Evolutionary conservation across 2,329 filamentous ascomycete genomes (phyloP).

Genomic region (Hawksworthiomyces lignivorus): DNA sequence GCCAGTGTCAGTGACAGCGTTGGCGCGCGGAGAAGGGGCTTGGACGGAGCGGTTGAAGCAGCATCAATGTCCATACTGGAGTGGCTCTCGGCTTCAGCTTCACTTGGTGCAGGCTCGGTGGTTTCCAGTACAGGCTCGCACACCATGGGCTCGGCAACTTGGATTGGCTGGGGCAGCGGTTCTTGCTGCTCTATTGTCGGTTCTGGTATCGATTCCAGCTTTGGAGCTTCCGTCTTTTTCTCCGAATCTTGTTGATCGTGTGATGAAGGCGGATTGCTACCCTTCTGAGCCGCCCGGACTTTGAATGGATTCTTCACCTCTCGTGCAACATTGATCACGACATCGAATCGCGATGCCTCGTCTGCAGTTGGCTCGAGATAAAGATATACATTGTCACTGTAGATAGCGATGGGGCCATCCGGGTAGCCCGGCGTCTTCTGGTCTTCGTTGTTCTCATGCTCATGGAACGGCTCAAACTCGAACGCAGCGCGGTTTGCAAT

Average conservation of each 20-base stretch:
- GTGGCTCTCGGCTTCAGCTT: too few species aligned
- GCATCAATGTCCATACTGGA: background rate
- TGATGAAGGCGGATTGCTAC: too few species aligned
- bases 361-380: conserved; percentile 75
- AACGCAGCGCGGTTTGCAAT: conserved; percentile 52
- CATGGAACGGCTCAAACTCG: conserved; percentile 53
- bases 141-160: conserved; percentile 48
- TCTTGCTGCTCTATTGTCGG: conserved; percentile 11
- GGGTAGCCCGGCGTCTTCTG: conserved; percentile 78
- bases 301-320: conserved; percentile 73
- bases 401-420: conserved; percentile 73
- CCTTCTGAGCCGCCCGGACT: conserved; percentile 10
- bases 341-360: conserved; percentile 69
- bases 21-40: conserved; percentile 1
- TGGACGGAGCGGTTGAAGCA: background rate
- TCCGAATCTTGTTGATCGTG: too few species aligned
- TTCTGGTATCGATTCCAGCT: too few species aligned
- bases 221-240: too few species aligned
- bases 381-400: conserved; percentile 67
- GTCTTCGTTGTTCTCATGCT: conserved; percentile 67
- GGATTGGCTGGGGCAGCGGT: conserved; percentile 19
- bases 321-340: conserved; percentile 76
- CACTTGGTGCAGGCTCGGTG: too few species aligned
- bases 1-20: conserved; percentile 6
- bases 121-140: conserved; percentile 37